These are phyloP conservation scores for Madurella mycetomatis DNA, from an alignment of 2,329 filamentous ascomycete species.

Conservation along the genomic window DNA sequence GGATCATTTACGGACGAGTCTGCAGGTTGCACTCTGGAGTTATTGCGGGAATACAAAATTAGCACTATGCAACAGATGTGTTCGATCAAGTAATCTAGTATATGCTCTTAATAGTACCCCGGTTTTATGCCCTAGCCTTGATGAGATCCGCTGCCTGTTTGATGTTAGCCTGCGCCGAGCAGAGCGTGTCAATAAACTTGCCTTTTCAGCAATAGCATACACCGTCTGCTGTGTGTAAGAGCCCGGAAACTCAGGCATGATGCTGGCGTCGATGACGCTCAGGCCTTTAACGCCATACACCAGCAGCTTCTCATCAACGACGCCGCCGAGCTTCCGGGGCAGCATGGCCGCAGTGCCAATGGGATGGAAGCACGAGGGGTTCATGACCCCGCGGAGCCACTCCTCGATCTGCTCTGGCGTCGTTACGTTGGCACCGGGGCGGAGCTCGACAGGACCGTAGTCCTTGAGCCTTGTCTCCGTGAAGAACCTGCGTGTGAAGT, in stretches of 20 bases:
- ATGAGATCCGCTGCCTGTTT: constrained; percentile 21
- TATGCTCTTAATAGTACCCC: too few species aligned
- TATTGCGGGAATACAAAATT: constrained; percentile 50
- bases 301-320: constrained; percentile 38
- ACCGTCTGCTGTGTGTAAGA: constrained; percentile 27
- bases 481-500: constrained; percentile 33
- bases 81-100: constrained; percentile 46
- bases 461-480: constrained; percentile 21
- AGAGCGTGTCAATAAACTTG: constrained; percentile 2
- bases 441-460: constrained; percentile 34
- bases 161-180: neutral
- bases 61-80: constrained; percentile 57
- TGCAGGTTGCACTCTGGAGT: too few species aligned
- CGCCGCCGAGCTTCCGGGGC: constrained; percentile 39
- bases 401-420: constrained; percentile 24
- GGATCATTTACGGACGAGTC: constrained; percentile 38
- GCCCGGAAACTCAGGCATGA: constrained; percentile 37
- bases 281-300: constrained; percentile 43
- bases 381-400: constrained; percentile 21
- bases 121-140: constrained; percentile 8
- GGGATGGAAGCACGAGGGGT: constrained; percentile 36
- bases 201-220: constrained; percentile 30
- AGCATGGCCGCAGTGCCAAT: constrained; percentile 44
- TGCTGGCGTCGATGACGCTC: constrained; percentile 42
- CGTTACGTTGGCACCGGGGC: constrained; percentile 32